phyloP scores from a whole-genome alignment of 2,329 filamentous ascomycete species.

The Dactylellina sp. region DNA sequence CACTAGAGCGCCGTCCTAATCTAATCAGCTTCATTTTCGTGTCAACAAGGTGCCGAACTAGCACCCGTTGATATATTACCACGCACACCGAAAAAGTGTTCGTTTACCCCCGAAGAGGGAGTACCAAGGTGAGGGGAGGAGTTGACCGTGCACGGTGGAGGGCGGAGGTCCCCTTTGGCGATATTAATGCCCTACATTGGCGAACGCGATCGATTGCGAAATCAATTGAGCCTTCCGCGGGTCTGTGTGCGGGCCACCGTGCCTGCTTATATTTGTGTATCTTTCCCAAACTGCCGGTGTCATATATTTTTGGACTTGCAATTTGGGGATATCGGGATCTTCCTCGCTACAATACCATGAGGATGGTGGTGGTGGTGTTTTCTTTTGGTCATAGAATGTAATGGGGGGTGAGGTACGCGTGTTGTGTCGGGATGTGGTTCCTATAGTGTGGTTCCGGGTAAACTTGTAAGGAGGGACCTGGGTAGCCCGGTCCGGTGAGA shows the following conservation, averaged over 20 bases:
- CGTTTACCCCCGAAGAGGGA: no score
- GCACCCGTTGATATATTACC: background rate
- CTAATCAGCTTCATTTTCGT: no score
- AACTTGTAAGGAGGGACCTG: constrained; percentile 22
- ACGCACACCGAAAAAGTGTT: no score
- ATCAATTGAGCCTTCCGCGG: no score
- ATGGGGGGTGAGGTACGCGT: background rate
- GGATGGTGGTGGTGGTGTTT: background rate
- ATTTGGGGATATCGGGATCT: constrained; percentile 40
- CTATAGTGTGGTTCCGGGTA: constrained; percentile 50
- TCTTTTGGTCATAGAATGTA: background rate
- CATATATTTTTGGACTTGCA: constrained; percentile 1
- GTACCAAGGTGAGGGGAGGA: no score
- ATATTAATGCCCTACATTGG: no score
- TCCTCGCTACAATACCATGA: background rate
- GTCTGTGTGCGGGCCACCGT: no score
- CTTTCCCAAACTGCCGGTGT: constrained; percentile 34
- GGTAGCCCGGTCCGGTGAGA: background rate
- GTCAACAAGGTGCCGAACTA: no score
- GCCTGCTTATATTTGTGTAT: no score
- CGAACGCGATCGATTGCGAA: no score
- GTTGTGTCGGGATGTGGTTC: constrained; percentile 44
- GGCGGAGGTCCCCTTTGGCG: no score
- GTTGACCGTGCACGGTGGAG: no score
- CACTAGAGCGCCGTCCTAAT: background rate